phyloP scores from a whole-genome alignment of 352 stramenopile species.

The Phytophthora cactorum region DNA sequence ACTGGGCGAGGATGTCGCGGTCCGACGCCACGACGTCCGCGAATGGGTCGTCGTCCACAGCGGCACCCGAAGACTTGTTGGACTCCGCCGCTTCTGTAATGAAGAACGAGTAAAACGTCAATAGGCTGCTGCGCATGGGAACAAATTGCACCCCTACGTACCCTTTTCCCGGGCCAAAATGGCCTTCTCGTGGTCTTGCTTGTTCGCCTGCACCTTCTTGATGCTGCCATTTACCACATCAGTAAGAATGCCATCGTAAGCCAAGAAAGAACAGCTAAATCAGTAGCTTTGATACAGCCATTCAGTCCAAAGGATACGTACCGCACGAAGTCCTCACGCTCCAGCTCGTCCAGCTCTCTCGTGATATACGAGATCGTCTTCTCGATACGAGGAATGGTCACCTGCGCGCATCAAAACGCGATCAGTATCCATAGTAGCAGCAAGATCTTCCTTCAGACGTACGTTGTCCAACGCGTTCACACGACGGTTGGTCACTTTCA shows the following conservation, averaged over 20 bases:
- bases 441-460: constrained; percentile 14
- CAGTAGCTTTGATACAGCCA: too few relatives aligned
- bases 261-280: neutral
- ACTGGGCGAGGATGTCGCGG: constrained; percentile 84
- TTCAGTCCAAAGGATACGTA: constrained; percentile 26
- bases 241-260: neutral
- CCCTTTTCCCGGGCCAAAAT: constrained; percentile 65
- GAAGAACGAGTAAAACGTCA: neutral
- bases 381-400: constrained; percentile 99
- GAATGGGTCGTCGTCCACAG: constrained; percentile 67
- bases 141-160: constrained; percentile 13
- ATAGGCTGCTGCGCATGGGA: neutral
- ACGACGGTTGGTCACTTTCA: constrained; percentile 99
- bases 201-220: constrained; percentile 99
- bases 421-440: neutral
- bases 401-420: constrained; percentile 41
- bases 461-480: constrained; percentile 99
- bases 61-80: constrained; percentile 13
- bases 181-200: constrained; percentile 89
- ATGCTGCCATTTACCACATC: constrained; percentile 63
- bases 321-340: constrained; percentile 96
- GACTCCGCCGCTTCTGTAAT: constrained; percentile 19
- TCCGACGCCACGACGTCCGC: constrained; percentile 73
- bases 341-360: constrained; percentile 98
- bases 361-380: constrained; percentile 97